Percentiles rank a stretch among this genome's conserved stretches.
Evolutionary conservation across 148 eudicot genomes (phyloP).

Genomic region (Vaccinium darrowii): DNA sequence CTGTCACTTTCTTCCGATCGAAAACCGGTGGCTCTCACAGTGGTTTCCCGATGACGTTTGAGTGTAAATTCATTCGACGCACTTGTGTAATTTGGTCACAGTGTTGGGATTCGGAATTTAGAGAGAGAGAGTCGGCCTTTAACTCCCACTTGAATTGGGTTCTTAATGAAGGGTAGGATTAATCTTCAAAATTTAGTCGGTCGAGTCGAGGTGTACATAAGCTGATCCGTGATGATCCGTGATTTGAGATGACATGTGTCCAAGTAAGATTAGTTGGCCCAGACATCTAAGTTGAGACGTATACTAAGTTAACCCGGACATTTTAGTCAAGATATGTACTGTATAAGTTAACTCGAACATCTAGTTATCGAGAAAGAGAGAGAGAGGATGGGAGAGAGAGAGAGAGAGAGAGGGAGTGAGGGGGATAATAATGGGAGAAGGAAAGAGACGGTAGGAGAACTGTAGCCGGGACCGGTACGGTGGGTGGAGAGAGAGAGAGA

Average conservation of each 20-base stretch:
- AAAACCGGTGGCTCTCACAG: neutral
- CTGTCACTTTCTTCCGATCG: neutral
- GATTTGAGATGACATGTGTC: no score
- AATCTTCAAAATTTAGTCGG: neutral
- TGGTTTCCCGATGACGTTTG: neutral
- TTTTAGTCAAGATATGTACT: no score
- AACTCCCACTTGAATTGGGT: no score
- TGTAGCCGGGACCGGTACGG: neutral
- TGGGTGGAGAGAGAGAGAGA: neutral
- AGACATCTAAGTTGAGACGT: no score
- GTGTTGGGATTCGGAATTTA: neutral
- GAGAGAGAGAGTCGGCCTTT: neutral
- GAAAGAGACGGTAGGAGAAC: neutral
- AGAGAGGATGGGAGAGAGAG: neutral
- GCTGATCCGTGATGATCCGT: no score
- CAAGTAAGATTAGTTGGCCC: no score
- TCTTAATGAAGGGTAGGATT: no score
- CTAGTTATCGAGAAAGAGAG: neutral
- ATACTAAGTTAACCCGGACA: no score
- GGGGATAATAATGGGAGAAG: neutral
- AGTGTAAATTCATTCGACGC: neutral
- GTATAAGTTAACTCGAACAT: no score
- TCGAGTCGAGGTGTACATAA: neutral
- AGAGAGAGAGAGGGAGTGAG: neutral
- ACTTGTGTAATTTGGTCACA: neutral